phyloP scores from a whole-genome alignment of 2,329 filamentous ascomycete species.

The Fusarium fracticaudum region DNA sequence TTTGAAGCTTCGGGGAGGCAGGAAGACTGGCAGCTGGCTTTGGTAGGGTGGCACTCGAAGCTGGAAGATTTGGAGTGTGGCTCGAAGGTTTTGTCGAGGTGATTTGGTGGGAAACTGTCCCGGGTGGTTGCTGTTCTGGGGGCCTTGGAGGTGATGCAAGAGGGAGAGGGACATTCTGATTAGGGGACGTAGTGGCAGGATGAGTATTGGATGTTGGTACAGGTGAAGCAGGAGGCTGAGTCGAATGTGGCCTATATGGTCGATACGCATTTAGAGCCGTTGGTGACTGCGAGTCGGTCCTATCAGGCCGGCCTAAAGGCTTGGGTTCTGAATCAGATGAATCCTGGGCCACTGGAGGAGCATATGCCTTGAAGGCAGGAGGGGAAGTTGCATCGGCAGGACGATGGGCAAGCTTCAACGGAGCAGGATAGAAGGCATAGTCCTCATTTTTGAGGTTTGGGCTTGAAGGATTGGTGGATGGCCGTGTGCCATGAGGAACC shows the following conservation, averaged over 20 bases:
- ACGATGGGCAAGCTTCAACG: constrained; percentile 41
- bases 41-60: constrained; percentile 2
- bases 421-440: constrained; percentile 40
- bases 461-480: constrained; percentile 14
- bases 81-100: constrained; percentile 17
- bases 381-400: constrained; percentile 34
- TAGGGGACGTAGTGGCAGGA: constrained; percentile 15
- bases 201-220: background rate
- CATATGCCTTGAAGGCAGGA: constrained; percentile 43
- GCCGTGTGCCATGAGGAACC: constrained; percentile 28
- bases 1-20: constrained; percentile 14
- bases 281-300: constrained; percentile 35
- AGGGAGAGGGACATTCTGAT: constrained; percentile 10
- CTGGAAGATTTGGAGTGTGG: background rate
- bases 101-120: constrained; percentile 38
- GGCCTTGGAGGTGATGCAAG: background rate
- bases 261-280: constrained; percentile 40
- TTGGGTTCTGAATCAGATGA: constrained; percentile 11
- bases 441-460: constrained; percentile 14
- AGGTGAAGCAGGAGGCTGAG: constrained; percentile 13
- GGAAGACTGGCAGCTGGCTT: constrained; percentile 15
- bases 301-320: constrained; percentile 10
- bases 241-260: constrained; percentile 43
- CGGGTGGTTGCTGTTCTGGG: constrained; percentile 21
- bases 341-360: constrained; percentile 35